These are phyloP conservation scores for Yarrowia sp. DNA, from an alignment of 805 yeast genomes.

Conservation along the genomic window DNA sequence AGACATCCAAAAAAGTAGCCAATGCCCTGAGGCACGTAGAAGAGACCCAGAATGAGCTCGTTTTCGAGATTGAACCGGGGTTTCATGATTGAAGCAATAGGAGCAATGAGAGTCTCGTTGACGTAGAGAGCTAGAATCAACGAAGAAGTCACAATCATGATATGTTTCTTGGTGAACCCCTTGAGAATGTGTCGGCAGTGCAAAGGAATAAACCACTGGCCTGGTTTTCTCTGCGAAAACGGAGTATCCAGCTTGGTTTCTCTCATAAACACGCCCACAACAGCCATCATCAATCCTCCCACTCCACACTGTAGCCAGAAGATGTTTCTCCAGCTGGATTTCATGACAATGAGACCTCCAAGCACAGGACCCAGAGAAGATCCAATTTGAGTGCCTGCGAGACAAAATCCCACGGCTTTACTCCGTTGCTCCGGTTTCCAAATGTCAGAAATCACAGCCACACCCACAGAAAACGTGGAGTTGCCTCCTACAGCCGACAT, in stretches of 20 bases:
- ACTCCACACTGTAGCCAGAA: constrained; percentile 59
- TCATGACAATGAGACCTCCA: constrained; percentile 62
- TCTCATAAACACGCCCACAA: constrained; percentile 57
- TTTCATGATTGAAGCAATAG: constrained; percentile 62
- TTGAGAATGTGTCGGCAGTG: constrained; percentile 7
- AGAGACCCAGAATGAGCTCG: constrained; percentile 61
- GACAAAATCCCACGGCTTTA: constrained; percentile 57
- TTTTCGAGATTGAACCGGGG: constrained; percentile 59
- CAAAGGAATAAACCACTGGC: constrained; percentile 13
- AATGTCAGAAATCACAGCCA: constrained; percentile 59
- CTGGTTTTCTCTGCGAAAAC: constrained; percentile 2
- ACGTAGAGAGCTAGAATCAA: constrained; percentile 58
- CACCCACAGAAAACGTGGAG: constrained; percentile 62
- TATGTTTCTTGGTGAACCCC: constrained; percentile 5
- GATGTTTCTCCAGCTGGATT: constrained; percentile 60
- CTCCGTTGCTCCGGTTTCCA: constrained; percentile 61
- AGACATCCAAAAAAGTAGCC: constrained; percentile 61
- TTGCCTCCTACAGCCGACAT: constrained; percentile 61
- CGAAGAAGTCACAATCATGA: constrained; percentile 50
- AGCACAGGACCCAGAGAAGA: constrained; percentile 61
- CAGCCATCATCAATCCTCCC: constrained; percentile 51
- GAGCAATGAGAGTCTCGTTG: constrained; percentile 55
- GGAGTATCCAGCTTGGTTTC: constrained; percentile 27
- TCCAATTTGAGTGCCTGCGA: constrained; percentile 61
- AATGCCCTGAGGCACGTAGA: constrained; percentile 63